Percentiles rank a stretch among this genome's conserved stretches.
phyloP scores from a whole-genome alignment of 2,329 filamentous ascomycete genomes.

The Alternaria metachromatica region DNA sequence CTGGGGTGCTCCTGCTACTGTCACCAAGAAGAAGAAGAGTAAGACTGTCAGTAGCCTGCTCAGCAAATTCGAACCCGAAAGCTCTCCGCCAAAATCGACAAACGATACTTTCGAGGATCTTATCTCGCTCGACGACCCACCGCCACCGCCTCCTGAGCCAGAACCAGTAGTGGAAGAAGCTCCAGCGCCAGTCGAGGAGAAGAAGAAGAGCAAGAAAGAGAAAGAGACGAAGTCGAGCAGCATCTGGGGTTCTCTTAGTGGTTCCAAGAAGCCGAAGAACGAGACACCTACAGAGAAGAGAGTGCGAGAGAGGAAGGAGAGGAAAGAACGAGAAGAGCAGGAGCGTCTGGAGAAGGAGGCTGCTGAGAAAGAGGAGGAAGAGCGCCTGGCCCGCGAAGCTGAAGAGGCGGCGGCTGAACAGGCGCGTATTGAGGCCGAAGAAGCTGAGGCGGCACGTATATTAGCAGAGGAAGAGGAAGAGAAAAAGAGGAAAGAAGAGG shows the following conservation, averaged over 20 bases:
- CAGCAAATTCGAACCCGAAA: slow-evolving; percentile 37
- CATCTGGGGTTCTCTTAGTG: slow-evolving; percentile 30
- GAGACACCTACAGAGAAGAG: slow-evolving; percentile 48
- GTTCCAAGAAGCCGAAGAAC: slow-evolving; percentile 33
- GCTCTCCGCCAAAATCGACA: slow-evolving; percentile 42
- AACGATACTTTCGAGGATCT: slow-evolving; percentile 43
- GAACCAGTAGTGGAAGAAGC: slow-evolving; percentile 14
- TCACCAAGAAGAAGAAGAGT: slow-evolving; percentile 45
- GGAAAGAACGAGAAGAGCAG: slow-evolving; percentile 35
- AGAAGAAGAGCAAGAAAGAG: slow-evolving; percentile 38
- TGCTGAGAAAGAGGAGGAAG: slow-evolving; percentile 50
- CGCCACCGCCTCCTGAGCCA: slow-evolving; percentile 18
- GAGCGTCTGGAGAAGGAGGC: slow-evolving; percentile 45
- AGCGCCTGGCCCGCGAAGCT: slow-evolving; percentile 31
- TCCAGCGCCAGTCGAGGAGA: slow-evolving; percentile 24
- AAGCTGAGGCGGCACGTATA: slow-evolving; percentile 12
- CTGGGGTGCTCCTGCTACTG: slow-evolving; percentile 30
- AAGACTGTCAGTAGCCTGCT: slow-evolving; percentile 35
- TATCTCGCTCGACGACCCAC: slow-evolving; percentile 40
- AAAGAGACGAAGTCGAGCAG: slow-evolving; percentile 32
- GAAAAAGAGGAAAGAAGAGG: slow-evolving; percentile 31
- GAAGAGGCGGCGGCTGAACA: slow-evolving; percentile 44
- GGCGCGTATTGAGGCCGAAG: slow-evolving; percentile 24
- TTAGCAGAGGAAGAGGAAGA: slow-evolving; percentile 31
- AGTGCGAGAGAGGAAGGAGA: slow-evolving; percentile 34